Conservation (phyloP, 1,139 yeast genomes). For the Candida pseudoviswanathii region DNA sequence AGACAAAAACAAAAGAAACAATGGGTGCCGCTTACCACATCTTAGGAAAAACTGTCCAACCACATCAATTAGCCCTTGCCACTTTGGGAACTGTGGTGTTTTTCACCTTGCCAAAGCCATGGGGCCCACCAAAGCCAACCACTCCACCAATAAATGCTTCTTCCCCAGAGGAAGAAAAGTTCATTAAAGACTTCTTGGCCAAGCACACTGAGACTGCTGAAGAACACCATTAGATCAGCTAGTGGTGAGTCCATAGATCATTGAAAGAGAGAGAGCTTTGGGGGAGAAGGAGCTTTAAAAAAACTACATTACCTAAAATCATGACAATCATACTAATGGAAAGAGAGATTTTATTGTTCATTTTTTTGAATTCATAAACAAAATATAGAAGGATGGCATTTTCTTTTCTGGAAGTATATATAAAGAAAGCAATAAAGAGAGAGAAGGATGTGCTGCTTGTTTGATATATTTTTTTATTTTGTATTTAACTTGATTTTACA, state of each 20-base stretch:
- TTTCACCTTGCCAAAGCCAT: slow-evolving; percentile 69
- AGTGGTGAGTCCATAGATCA: not conserved
- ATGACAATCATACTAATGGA: not conserved
- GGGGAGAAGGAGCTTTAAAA: not conserved
- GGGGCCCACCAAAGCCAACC: slow-evolving; percentile 59
- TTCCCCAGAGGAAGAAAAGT: slow-evolving; percentile 88
- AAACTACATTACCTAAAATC: not conserved
- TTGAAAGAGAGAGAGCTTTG: not conserved
- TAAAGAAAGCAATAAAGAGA: not conserved
- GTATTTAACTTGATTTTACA: slow-evolving; percentile 2
- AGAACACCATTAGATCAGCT: slow-evolving; percentile 29
- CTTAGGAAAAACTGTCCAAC: slow-evolving; percentile 72
- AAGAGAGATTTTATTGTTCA: not conserved
- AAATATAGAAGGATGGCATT: slow-evolving; percentile 5
- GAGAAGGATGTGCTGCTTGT: not conserved
- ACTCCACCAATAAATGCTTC: slow-evolving; percentile 74
- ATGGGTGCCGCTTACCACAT: slow-evolving; percentile 85
- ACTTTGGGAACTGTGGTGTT: slow-evolving; percentile 66
- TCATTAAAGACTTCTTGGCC: slow-evolving; percentile 49
- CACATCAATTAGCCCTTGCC: slow-evolving; percentile 72
- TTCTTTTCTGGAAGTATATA: not conserved
- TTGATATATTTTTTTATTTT: not conserved
- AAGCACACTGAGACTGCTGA: slow-evolving; percentile 33
- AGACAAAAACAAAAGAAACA: slow-evolving; percentile 9
- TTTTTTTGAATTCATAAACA: slow-evolving; percentile 4